phyloP scores from a whole-genome alignment of 768 basidiomycete species.

The Sutorius australiensis region DNA sequence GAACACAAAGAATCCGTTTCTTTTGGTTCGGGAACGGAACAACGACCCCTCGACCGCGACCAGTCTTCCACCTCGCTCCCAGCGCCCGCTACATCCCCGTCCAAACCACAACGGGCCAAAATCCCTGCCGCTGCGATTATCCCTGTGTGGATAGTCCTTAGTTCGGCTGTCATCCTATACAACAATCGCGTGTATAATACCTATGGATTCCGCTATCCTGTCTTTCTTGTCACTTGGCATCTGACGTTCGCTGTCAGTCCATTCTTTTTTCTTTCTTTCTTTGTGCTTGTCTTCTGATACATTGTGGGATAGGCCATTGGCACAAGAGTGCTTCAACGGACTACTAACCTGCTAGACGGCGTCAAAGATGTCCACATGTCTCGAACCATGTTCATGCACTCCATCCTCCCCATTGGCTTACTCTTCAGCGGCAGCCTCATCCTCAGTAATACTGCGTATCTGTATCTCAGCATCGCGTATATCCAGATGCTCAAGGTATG shows the following conservation, averaged over 20 bases:
- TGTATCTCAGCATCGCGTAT: slow-evolving; percentile 87
- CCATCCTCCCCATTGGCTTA: slow-evolving; percentile 90
- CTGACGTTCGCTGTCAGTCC: slow-evolving; percentile 58
- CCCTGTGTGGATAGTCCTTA: slow-evolving; percentile 89
- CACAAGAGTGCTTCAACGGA: slow-evolving; percentile 80
- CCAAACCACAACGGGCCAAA: slow-evolving; percentile 44
- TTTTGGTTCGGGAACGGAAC: slow-evolving; percentile 1
- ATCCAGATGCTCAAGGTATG: slow-evolving; percentile 94
- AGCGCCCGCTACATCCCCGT: slow-evolving; percentile 48
- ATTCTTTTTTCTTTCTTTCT: not conserved
- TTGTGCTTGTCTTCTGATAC: slow-evolving; percentile 1
- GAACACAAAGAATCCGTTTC: slow-evolving; percentile 13
- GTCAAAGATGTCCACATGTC: slow-evolving; percentile 76
- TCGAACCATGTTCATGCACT: slow-evolving; percentile 70
- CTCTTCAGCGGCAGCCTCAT: slow-evolving; percentile 92
- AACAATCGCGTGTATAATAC: slow-evolving; percentile 89
- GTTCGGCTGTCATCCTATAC: slow-evolving; percentile 90
- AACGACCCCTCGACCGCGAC: not conserved
- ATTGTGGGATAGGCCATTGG: slow-evolving; percentile 56
- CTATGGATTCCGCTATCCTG: slow-evolving; percentile 82
- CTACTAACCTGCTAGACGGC: slow-evolving; percentile 77
- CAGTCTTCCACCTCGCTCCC: slow-evolving; percentile 40
- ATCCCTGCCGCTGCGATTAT: slow-evolving; percentile 71
- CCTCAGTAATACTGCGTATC: slow-evolving; percentile 88
- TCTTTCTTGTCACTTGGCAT: slow-evolving; percentile 91